Evolutionary conservation across 2,329 filamentous ascomycete species (phyloP).

Genomic region (Neoscytalidium dimidiatum): DNA sequence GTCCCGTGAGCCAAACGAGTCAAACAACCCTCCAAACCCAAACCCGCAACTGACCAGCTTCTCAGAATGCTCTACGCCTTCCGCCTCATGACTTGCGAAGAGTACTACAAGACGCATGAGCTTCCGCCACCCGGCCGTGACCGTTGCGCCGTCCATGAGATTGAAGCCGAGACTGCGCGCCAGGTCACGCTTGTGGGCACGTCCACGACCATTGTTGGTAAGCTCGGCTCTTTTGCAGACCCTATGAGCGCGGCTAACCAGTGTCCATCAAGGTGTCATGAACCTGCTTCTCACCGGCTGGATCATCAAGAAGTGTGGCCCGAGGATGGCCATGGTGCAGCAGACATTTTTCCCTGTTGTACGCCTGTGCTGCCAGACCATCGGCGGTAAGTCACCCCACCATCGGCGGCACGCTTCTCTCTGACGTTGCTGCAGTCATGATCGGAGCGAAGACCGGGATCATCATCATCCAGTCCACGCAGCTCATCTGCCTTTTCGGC

Average conservation of each 20-base stretch:
- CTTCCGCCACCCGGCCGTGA: conserved; percentile 52
- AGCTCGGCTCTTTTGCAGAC: neutral
- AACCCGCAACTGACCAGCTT: neutral
- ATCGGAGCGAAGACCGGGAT: conserved; percentile 65
- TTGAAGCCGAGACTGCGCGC: conserved; percentile 64
- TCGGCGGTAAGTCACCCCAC: conserved; percentile 44
- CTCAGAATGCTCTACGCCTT: conserved; percentile 61
- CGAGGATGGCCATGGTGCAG: conserved; percentile 62
- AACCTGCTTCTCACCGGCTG: conserved; percentile 70
- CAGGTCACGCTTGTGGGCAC: conserved; percentile 67
- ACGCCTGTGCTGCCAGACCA: conserved; percentile 63
- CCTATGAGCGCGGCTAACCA: neutral
- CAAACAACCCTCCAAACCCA: neutral
- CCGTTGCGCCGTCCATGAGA: conserved; percentile 61
- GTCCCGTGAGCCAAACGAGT: conserved; percentile 35
- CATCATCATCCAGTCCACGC: conserved; percentile 66
- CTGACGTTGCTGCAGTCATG: conserved; percentile 43
- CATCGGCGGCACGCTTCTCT: neutral
- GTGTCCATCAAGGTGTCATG: conserved; percentile 40
- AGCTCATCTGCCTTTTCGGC: conserved; percentile 68
- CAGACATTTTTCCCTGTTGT: conserved; percentile 67
- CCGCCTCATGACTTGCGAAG: conserved; percentile 70
- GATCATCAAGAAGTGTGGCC: conserved; percentile 66
- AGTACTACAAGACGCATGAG: conserved; percentile 64
- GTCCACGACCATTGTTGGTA: conserved; percentile 67